Conservation (phyloP, 148 eudicot genomes). For the Chenopodium album region DNA sequence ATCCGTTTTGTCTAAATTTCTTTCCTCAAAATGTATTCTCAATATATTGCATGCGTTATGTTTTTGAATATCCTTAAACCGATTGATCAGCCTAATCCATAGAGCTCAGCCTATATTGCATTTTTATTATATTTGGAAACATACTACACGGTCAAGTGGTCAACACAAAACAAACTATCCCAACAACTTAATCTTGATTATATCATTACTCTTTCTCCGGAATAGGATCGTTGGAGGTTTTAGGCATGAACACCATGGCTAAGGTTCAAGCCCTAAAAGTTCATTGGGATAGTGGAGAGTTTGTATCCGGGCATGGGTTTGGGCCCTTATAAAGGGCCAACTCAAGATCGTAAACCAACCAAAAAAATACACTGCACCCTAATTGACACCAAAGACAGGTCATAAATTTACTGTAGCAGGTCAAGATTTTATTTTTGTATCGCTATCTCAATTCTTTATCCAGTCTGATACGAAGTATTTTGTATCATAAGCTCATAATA, state of each 20-base stretch:
- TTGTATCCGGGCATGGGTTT: background rate
- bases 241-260: background rate
- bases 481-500: too few species aligned
- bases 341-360: background rate
- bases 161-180: background rate
- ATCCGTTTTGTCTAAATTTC: background rate
- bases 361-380: background rate
- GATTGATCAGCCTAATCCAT: background rate
- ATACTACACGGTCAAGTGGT: background rate
- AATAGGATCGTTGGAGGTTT: background rate
- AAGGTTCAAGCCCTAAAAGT: background rate
- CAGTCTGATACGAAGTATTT: too few species aligned
- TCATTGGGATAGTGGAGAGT: background rate
- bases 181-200: background rate
- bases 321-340: background rate
- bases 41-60: too few species aligned
- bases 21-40: background rate
- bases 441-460: background rate
- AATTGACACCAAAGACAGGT: background rate
- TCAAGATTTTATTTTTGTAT: background rate
- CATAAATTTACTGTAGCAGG: background rate
- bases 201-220: background rate
- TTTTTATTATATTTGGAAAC: too few species aligned
- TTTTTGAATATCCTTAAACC: background rate
- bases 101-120: background rate